These are phyloP conservation scores for Posidonia australis DNA, from an alignment of 106 monocot genomes.

Conservation along the genomic window DNA sequence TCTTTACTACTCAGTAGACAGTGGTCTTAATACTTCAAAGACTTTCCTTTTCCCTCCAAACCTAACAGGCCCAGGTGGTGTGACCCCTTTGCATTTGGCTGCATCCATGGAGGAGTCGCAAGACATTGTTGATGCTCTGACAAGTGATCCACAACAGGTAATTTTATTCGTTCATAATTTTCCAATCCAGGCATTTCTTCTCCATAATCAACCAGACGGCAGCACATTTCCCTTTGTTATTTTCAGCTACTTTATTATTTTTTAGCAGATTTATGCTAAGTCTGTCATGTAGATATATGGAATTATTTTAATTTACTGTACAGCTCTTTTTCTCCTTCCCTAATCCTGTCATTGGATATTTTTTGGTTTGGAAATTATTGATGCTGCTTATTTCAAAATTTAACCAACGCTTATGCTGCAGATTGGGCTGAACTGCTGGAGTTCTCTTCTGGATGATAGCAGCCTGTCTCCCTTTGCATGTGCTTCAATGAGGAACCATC, in stretches of 20 bases:
- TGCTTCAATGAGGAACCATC: conserved; percentile 31
- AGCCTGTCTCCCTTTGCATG: conserved; percentile 23
- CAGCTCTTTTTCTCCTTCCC: neutral
- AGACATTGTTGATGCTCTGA: conserved; percentile 81
- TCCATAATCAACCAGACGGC: too few species aligned
- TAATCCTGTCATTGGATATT: too few species aligned
- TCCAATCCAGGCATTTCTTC: too few species aligned
- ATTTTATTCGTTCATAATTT: neutral
- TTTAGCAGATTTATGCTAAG: neutral
- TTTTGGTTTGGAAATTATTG: too few species aligned
- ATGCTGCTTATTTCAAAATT: conserved; percentile 1
- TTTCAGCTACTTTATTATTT: neutral
- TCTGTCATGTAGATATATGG: neutral
- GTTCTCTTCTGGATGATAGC: conserved; percentile 20
- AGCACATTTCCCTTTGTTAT: too few species aligned
- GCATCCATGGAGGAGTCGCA: conserved; percentile 62
- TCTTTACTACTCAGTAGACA: conserved; percentile 39
- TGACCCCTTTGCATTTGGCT: conserved; percentile 89
- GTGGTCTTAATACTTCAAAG: conserved; percentile 17
- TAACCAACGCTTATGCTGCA: conserved; percentile 1
- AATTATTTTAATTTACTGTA: neutral
- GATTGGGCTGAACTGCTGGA: conserved; percentile 40
- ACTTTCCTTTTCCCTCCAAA: conserved; percentile 65
- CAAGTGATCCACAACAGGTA: conserved; percentile 95
- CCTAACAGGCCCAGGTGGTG: conserved; percentile 53